phyloP scores from a whole-genome alignment of 768 basidiomycete genomes.

The Leccinum obscurum region DNA sequence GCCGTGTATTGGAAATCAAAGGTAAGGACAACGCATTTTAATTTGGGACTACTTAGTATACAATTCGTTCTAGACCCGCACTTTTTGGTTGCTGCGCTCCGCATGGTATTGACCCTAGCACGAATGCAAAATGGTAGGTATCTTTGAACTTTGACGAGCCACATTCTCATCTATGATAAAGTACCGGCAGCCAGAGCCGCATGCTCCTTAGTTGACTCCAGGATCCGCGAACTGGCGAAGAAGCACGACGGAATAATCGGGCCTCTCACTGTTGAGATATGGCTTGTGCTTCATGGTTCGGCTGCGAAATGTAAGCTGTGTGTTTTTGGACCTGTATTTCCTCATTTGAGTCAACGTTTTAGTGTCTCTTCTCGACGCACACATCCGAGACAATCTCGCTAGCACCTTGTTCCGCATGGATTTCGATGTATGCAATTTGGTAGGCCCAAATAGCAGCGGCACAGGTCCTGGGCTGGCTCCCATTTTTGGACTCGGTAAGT shows the following conservation, averaged over 20 bases:
- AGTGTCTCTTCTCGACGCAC: too few relatives aligned
- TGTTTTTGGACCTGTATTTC: not conserved
- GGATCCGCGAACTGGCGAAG: conserved; percentile 13
- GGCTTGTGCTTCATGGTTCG: conserved; percentile 11
- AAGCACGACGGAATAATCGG: conserved; percentile 13
- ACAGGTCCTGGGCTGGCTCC: too few relatives aligned
- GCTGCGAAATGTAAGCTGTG: conserved; percentile 3
- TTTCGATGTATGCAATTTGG: too few relatives aligned
- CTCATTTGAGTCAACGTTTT: not conserved
- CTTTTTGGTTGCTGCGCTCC: conserved; percentile 16
- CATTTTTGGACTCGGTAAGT: too few relatives aligned
- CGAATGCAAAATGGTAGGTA: conserved; percentile 17
- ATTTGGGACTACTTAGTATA: not conserved
- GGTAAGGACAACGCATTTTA: conserved; percentile 3
- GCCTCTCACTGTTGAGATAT: conserved; percentile 23
- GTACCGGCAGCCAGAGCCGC: not conserved
- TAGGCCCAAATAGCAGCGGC: too few relatives aligned
- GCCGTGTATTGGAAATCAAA: conserved; percentile 10
- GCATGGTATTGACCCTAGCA: conserved; percentile 17
- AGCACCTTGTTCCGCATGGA: too few relatives aligned
- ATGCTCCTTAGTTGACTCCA: not conserved
- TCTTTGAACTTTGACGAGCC: too few relatives aligned
- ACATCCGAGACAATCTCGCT: too few relatives aligned
- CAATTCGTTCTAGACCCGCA: conserved; percentile 3
- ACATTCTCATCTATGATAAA: not conserved